Percentiles rank a stretch among this genome's conserved stretches.
Evolutionary conservation across 73 alveolate species (phyloP).

Genomic region (Paramecium sonneborni): DNA sequence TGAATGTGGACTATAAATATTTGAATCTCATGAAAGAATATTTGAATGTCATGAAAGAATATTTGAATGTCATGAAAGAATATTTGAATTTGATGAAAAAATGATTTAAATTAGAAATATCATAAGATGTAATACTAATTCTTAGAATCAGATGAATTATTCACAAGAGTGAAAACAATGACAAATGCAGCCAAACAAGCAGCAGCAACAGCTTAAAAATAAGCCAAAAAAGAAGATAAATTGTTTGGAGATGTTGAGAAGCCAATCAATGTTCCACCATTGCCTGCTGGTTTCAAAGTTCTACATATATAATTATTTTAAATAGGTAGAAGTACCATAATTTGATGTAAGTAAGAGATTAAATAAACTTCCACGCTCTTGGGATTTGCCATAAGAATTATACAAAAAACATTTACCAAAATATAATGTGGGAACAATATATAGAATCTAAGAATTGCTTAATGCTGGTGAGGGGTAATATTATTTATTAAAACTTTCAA

Average conservation of each 20-base stretch:
- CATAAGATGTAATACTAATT: constrained; percentile 45
- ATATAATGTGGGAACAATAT: constrained; percentile 53
- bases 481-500: neutral
- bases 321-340: neutral
- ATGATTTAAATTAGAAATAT: constrained; percentile 14
- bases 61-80: no score
- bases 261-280: constrained; percentile 45
- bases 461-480: constrained; percentile 36
- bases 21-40: no score
- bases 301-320: neutral
- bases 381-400: constrained; percentile 39
- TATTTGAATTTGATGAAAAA: neutral
- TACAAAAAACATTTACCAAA: constrained; percentile 34
- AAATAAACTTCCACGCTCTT: constrained; percentile 51
- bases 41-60: no score
- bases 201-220: constrained; percentile 34
- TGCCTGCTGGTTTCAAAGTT: constrained; percentile 52
- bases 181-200: neutral
- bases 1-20: no score
- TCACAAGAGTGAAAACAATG: constrained; percentile 35
- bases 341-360: constrained; percentile 37
- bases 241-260: constrained; percentile 12
- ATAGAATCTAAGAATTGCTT: constrained; percentile 38
- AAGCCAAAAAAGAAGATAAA: constrained; percentile 4
- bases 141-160: constrained; percentile 64